phyloP scores from a whole-genome alignment of 2,329 filamentous ascomycete genomes.

The Diaporthe sp. region DNA sequence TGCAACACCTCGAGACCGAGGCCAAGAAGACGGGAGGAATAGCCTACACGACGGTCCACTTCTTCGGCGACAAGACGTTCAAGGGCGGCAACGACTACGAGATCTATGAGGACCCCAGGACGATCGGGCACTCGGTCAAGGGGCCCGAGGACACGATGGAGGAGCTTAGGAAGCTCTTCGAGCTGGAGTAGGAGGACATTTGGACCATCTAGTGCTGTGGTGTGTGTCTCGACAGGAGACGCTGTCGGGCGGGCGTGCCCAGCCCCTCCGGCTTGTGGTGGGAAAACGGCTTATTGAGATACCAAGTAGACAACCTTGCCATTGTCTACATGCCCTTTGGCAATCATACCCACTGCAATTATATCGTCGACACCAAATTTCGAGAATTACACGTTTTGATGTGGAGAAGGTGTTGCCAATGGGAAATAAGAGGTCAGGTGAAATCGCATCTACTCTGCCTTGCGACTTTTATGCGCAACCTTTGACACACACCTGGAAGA shows the following conservation, averaged over 20 bases:
- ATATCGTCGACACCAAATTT: background rate
- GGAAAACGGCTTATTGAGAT: slow-evolving; percentile 27
- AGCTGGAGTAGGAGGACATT: slow-evolving; percentile 55
- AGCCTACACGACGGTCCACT: slow-evolving; percentile 90
- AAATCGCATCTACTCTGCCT: background rate
- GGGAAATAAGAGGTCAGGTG: no score
- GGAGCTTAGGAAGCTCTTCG: slow-evolving; percentile 86
- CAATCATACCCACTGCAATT: slow-evolving; percentile 10
- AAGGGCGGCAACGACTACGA: slow-evolving; percentile 96
- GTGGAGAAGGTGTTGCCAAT: background rate
- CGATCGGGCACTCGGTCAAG: slow-evolving; percentile 86
- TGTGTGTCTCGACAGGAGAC: background rate
- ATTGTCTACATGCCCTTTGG: slow-evolving; percentile 5
- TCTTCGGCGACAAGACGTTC: slow-evolving; percentile 97
- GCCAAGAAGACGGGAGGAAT: slow-evolving; percentile 78
- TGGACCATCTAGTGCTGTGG: background rate
- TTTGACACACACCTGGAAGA: background rate
- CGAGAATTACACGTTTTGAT: background rate
- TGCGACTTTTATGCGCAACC: no score
- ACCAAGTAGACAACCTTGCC: slow-evolving; percentile 26
- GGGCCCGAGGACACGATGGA: slow-evolving; percentile 86
- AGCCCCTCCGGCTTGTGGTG: background rate
- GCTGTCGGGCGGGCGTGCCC: background rate
- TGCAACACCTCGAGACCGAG: slow-evolving; percentile 88
- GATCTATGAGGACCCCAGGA: slow-evolving; percentile 87